A percentile compares a stretch with the other conserved stretches of the same genome.
Evolutionary conservation across 495 filamentous ascomycete genomes (phyloP).

Genomic region (Aspergillus diversus): DNA sequence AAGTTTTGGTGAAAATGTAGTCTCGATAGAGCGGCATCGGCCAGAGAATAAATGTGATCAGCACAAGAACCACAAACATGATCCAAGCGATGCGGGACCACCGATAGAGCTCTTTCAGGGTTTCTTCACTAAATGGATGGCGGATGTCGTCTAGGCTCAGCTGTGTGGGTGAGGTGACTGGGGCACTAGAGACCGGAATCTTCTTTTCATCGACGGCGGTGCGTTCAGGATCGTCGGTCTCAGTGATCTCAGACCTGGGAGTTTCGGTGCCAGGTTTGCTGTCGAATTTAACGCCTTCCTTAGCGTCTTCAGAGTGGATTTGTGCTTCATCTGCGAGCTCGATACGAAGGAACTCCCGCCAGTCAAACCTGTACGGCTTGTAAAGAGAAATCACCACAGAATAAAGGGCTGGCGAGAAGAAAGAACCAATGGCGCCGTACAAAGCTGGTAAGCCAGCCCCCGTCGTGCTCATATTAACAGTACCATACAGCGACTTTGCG

Average conservation of each 20-base stretch:
- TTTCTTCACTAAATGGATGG: conserved; percentile 41
- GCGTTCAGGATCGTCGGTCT: conserved; percentile 22
- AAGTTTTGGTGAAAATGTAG: conserved; percentile 49
- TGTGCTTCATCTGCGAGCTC: conserved; percentile 34
- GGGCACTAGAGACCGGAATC: background rate
- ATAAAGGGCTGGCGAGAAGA: conserved; percentile 41
- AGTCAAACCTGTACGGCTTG: conserved; percentile 50
- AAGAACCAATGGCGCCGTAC: conserved; percentile 40
- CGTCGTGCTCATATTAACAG: conserved; percentile 38
- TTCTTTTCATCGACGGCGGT: conserved; percentile 13
- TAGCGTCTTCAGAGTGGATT: conserved; percentile 16
- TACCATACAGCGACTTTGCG: conserved; percentile 38
- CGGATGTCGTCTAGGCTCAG: conserved; percentile 32
- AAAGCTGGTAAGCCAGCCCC: conserved; percentile 35
- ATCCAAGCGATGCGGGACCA: conserved; percentile 46
- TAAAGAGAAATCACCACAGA: conserved; percentile 49
- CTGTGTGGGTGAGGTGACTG: conserved; percentile 3
- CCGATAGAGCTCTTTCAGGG: conserved; percentile 35
- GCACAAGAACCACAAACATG: conserved; percentile 41
- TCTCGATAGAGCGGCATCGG: conserved; percentile 49
- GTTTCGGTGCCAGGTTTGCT: conserved; percentile 19
- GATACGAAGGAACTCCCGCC: conserved; percentile 53
- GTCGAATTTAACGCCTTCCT: background rate
- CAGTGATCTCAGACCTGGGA: conserved; percentile 18
- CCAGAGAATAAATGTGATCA: conserved; percentile 47